Evolutionary conservation across 306 rosid species (phyloP), one percentile per base, ranked within the genome.

Genomic region (Pyrus pyrifolia): DNA sequence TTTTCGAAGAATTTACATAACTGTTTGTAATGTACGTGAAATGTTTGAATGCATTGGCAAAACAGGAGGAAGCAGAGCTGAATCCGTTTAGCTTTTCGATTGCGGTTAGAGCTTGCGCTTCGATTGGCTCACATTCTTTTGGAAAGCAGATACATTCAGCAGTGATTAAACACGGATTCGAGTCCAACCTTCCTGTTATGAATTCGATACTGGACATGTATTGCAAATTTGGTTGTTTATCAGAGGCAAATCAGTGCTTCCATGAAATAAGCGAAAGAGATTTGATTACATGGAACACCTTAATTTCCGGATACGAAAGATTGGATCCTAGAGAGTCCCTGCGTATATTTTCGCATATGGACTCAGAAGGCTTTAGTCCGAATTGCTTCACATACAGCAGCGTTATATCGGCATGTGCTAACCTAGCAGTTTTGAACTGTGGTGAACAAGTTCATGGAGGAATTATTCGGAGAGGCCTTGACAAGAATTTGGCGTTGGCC

Each of bases 71-170:
- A 78, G 89, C 85, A 72, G 90, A 88, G 68, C 67, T 71, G 68
- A 86, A 86, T 78, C 81, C 91, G 11, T 90, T 79, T 75, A 87
- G 89, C 90, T 87, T 90, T 81, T 93, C 96, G 15, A 90, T 93
- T 81, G 91, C 90, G 10, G 86, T 86, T 72, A 87, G 91, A 85
- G 96, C 97, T 52, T 93, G 92, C 63, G 80, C 90, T 59, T 87
- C 89, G 2, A 63, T 81, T 31, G 85, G 88, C 53, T 89, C 75
- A 0, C 81, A 58, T 51, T 42, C 78, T 79, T 77, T 74, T 72
- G 96, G 97, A 69, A 89, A 83, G 79, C 93, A 85, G 81, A 76
- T 92, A 73, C 96, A 92, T 78, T 89, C 90, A 75, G 88, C 93
- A 46, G 85, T 85, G 60, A 80, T 88, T 79, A 88, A 85, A 77